These are phyloP conservation scores for Ceratocystis albifundus DNA, from an alignment of 2,329 filamentous ascomycete genomes.

Conservation along the genomic window DNA sequence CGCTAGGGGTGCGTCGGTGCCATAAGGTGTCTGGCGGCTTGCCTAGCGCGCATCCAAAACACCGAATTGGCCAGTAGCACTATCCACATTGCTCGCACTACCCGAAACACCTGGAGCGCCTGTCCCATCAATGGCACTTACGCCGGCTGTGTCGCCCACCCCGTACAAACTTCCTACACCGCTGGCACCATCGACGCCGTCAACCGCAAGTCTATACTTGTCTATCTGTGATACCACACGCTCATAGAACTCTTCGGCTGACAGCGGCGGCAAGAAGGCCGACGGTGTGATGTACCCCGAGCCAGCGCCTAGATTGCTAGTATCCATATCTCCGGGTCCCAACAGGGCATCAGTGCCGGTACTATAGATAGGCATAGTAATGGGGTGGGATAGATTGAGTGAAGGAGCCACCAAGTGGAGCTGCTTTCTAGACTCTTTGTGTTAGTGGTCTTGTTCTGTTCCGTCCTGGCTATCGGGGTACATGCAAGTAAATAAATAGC, in stretches of 20 bases:
- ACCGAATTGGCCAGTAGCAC: not conserved
- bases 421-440: too few species aligned
- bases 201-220: not conserved
- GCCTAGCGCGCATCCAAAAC: slow-evolving; percentile 1
- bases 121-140: too few species aligned
- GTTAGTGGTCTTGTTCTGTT: too few species aligned
- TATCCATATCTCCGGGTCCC: not conserved
- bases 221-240: not conserved
- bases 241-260: not conserved
- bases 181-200: too few species aligned
- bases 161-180: too few species aligned
- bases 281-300: not conserved
- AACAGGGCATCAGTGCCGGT: not conserved
- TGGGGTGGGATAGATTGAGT: too few species aligned
- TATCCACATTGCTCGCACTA: not conserved
- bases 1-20: not conserved
- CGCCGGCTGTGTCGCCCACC: too few species aligned
- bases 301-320: not conserved
- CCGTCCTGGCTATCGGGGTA: too few species aligned
- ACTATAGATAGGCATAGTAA: too few species aligned
- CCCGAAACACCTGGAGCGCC: too few species aligned
- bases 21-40: not conserved
- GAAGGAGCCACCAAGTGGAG: too few species aligned
- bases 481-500: too few species aligned
- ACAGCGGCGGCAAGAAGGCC: not conserved